Evolutionary conservation across 2,329 filamentous ascomycete species (phyloP), one percentile per base, ranked within the genome.

Genomic region (Lachnellula occidentalis): DNA sequence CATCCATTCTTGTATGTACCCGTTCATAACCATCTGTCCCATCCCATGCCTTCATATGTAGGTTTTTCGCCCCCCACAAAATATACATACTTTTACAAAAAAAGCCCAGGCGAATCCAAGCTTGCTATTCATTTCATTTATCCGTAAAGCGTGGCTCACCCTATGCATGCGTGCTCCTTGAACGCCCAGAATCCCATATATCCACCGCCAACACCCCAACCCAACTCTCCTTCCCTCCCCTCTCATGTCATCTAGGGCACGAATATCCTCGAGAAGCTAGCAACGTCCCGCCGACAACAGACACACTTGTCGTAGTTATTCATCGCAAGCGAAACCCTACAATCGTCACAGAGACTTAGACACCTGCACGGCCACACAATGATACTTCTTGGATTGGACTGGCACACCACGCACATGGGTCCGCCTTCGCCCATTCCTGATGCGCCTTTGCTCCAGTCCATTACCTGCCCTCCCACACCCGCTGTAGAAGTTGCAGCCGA

Each of bases 221-320:
- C 24, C 24, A 24, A 24, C 24, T 24, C 24, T 41, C 17, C 12
- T 19, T n/a, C 6, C 17, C 37, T 19, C 14, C 7, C 37, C 11
- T n/a, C 34, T 22, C 41, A 34, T 21, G 5, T 34, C 27, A 48
- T 42, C 59, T 48, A 67, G 47, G 94, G 94, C 41, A 97, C 91
- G 76, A 88, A 99, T 57, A 99, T 83, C 63, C 90, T 83, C 62
- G 90, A 92, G 71, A 96, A 97, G 52, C 92, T 94, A 53, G 84
- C 82, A 31, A 97, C 90, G 64, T 94, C 88, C 54, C 90, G 83
- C 49, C 94, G 81, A 70, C 94, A 97, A 66, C 92, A 97, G 39
- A 97, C 92, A 69, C 94, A 99, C 68, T 90, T 95, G 60, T 92
- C 90, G 69, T 95, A 97, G 70, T 97, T 97, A 70, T 96, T 95